A percentile compares a stretch with the other conserved stretches of the same genome.
These are phyloP conservation scores for Aspergillus sclerotialis DNA, from an alignment of 2,329 filamentous ascomycete species.

Conservation along the genomic window DNA sequence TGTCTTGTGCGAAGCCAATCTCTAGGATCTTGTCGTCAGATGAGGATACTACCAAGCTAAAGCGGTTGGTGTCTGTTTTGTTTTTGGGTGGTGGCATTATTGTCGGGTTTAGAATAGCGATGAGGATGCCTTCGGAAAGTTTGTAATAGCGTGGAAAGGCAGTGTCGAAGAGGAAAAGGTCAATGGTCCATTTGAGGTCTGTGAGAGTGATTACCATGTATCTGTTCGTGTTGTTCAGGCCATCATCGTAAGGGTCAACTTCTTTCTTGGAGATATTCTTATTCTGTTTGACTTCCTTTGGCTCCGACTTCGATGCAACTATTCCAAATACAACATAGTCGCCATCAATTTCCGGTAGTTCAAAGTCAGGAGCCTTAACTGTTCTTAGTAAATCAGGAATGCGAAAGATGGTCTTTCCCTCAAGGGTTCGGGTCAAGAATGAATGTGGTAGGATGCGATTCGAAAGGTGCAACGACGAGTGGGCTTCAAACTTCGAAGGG, in stretches of 20 bases:
- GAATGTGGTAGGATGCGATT: constrained; percentile 76
- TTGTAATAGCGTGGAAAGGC: constrained; percentile 94
- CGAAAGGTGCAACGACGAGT: constrained; percentile 76
- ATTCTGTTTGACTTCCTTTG: constrained; percentile 53
- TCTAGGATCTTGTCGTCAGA: constrained; percentile 87
- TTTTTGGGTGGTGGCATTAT: constrained; percentile 80
- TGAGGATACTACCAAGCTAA: constrained; percentile 77
- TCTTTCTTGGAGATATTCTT: constrained; percentile 33
- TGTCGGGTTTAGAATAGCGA: constrained; percentile 85
- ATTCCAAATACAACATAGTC: constrained; percentile 88
- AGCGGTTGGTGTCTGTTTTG: constrained; percentile 70
- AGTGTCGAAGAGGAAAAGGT: constrained; percentile 84
- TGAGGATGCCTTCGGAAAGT: constrained; percentile 78
- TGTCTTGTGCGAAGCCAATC: constrained; percentile 73
- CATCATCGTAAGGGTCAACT: constrained; percentile 42
- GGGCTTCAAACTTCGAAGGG: constrained; percentile 69
- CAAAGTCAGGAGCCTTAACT: constrained; percentile 76
- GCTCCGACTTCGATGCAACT: constrained; percentile 80
- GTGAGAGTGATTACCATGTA: constrained; percentile 90
- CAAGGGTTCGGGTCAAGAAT: constrained; percentile 68
- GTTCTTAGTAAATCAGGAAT: constrained; percentile 74
- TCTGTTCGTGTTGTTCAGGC: constrained; percentile 59
- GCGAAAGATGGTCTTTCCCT: constrained; percentile 67
- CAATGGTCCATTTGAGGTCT: constrained; percentile 83
- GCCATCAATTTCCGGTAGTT: constrained; percentile 68